Evolutionary conservation across 805 yeast species (phyloP), one percentile per base, ranked within the genome.

Genomic region (Saccharomyces kudriavzevii): DNA sequence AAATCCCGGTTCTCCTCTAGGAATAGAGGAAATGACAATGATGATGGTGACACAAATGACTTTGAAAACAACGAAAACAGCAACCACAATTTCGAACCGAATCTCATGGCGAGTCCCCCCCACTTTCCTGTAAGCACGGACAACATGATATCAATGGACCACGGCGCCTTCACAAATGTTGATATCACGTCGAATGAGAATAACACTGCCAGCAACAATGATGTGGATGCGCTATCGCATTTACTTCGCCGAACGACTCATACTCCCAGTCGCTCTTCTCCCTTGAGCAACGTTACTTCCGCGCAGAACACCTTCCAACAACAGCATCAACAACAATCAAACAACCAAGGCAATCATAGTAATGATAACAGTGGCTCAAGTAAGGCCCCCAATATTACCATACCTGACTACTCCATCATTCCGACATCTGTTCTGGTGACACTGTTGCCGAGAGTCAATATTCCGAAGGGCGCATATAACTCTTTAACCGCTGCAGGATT

Each of bases 391-490:
- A 54, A 59, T 28, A 64, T 67, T 17, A 58, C 65, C 31, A 54
- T 65, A 56, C 70, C 70, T 2, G 69, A 68, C 53, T 66, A 62
- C 50, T 58, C 71, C 28, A 53, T 56, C 35, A 53, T 65, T 47
- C 69, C 70, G 22, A 68, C 74, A 4, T 52, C 70, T 40, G 68
- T 75, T 31, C 63, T 76, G 22, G 60, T 77, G 4, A 67, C 77
- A 0, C 66, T 70, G 45, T 62, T 83, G 30, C 89, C 90, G 14
- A 78, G 79, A 58, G 81, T 83, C 14, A 78, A 79, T 0, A 88
- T 87, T 4, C 94, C 94, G 1, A 82, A 82, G 5, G 89, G 89
- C 10, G 92, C 91, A 1, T 79, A 81, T 57, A 69, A 75, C 22
- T 79, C 89, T 1, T 67, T 87, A 47, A 77, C 77, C 5, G 78